Conservation (phyloP, 305 asterid species). For the Solanum hybrid region DNA sequence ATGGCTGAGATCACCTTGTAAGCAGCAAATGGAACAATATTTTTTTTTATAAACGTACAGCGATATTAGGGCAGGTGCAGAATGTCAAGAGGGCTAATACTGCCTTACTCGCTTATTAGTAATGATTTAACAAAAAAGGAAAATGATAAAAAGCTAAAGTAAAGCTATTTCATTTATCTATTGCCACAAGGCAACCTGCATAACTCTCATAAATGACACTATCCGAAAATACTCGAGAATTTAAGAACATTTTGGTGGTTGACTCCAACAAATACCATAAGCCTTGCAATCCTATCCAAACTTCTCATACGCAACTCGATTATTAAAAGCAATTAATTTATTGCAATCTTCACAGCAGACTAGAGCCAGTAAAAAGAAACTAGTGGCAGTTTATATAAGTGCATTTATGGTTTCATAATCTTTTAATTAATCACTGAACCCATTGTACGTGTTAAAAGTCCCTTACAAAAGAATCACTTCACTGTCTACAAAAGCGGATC, state of each 20-base stretch:
- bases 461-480: conserved; percentile 9
- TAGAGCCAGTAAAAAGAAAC: background rate
- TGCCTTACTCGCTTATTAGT: background rate
- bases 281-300: background rate
- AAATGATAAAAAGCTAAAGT: background rate
- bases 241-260: background rate
- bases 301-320: background rate
- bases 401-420: background rate
- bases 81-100: background rate
- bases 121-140: background rate
- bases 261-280: background rate
- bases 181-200: background rate
- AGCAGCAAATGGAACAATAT: background rate
- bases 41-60: background rate
- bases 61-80: background rate
- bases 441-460: background rate
- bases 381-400: background rate
- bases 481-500: conserved; percentile 4
- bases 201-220: background rate
- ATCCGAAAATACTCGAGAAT: background rate
- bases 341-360: background rate
- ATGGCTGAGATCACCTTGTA: background rate
- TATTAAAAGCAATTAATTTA: background rate
- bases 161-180: background rate
- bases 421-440: background rate